These are phyloP conservation scores for Geoglossum glabrum DNA, from an alignment of 495 filamentous ascomycete species.

Conservation along the genomic window DNA sequence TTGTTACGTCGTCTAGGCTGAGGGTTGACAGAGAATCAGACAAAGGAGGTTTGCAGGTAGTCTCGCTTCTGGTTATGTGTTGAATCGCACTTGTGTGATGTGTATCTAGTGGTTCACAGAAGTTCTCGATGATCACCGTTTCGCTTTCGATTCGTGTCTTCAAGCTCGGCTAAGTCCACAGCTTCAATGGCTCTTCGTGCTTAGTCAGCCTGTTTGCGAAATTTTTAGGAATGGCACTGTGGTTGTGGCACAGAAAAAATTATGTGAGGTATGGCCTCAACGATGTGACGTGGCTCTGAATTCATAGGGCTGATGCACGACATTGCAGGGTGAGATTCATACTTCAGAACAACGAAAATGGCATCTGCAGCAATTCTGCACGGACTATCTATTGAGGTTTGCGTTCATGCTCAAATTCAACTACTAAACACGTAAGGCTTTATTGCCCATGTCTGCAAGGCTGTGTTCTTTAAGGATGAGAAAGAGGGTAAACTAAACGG, in stretches of 20 bases:
- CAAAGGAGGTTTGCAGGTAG: not conserved
- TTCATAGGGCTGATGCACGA: not conserved
- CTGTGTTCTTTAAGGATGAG: not conserved
- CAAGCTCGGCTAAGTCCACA: not conserved
- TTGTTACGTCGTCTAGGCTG: not conserved
- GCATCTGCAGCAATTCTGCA: not conserved
- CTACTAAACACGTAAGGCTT: not conserved
- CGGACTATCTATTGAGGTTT: not conserved
- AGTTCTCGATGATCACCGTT: not conserved
- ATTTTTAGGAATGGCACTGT: too few relatives aligned
- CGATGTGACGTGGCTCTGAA: not conserved
- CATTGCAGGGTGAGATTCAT: not conserved
- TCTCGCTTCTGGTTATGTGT: not conserved
- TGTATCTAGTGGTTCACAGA: not conserved
- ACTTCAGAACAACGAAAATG: not conserved
- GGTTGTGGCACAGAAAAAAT: not conserved
- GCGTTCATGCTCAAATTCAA: not conserved
- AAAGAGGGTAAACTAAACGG: constrained; percentile 43
- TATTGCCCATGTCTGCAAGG: not conserved
- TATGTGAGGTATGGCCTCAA: not conserved
- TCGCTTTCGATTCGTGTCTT: not conserved
- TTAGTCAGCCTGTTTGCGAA: not conserved
- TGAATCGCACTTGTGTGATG: not conserved
- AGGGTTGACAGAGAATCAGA: not conserved
- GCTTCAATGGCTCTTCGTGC: not conserved